Percentiles rank a stretch among this genome's conserved stretches.
Conservation (phyloP, 257 asterid species). For the Paulownia fortunei region DNA sequence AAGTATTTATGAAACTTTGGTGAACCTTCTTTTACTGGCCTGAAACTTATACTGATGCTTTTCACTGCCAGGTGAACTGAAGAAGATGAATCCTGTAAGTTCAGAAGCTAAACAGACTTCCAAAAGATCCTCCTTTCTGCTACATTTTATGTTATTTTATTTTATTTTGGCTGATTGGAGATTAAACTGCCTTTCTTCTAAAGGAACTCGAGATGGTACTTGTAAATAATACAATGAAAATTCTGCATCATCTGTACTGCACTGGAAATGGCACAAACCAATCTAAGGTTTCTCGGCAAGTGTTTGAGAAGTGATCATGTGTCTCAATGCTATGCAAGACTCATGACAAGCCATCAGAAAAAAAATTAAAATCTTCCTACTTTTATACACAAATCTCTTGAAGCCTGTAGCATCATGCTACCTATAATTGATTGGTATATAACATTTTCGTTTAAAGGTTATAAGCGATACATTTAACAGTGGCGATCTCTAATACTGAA, state of each 20-base stretch:
- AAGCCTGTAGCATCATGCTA: not conserved
- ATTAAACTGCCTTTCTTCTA: not conserved
- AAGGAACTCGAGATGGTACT: conserved; percentile 6
- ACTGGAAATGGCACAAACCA: not conserved
- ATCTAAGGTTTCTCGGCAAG: conserved; percentile 2
- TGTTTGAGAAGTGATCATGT: not conserved
- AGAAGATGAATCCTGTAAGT: conserved; percentile 29
- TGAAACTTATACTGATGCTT: not conserved
- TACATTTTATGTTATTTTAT: not conserved
- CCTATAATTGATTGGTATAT: not conserved
- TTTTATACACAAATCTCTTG: not conserved
- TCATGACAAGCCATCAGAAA: not conserved
- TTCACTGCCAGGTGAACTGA: conserved; percentile 37
- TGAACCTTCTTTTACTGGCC: not conserved
- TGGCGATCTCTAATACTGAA: no score
- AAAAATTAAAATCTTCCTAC: not conserved
- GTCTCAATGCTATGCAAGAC: conserved; percentile 3
- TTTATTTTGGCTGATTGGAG: conserved; percentile 21
- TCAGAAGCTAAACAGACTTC: conserved; percentile 21
- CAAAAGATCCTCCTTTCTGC: not conserved
- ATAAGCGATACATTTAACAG: no score
- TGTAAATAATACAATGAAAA: conserved; percentile 11
- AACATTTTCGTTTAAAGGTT: not conserved
- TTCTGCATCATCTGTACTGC: not conserved
- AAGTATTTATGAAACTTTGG: not conserved